A percentile compares a stretch with the other conserved stretches of the same genome.
These are phyloP conservation scores for Xylariaceae sp. DNA, from an alignment of 2,329 filamentous ascomycete species.

Conservation along the genomic window DNA sequence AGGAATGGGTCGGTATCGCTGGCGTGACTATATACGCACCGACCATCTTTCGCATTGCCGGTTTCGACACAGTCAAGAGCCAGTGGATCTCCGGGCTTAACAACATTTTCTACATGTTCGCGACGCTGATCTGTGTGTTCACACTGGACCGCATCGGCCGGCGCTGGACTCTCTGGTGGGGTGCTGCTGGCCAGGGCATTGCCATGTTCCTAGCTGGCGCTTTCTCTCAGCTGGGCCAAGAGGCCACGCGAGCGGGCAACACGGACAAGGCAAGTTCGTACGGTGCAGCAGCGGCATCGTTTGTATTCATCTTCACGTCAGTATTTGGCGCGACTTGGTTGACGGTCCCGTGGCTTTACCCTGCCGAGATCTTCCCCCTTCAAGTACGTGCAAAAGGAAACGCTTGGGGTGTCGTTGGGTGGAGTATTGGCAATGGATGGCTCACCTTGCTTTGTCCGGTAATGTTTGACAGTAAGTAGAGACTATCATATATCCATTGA, in stretches of 20 bases:
- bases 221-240: slow-evolving; percentile 45
- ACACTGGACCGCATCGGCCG: slow-evolving; percentile 66
- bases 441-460: slow-evolving; percentile 21
- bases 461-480: slow-evolving; percentile 25
- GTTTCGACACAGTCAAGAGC: slow-evolving; percentile 55
- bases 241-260: slow-evolving; percentile 41
- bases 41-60: slow-evolving; percentile 62
- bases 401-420: slow-evolving; percentile 71
- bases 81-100: slow-evolving; percentile 60
- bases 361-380: slow-evolving; percentile 70
- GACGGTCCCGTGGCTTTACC: slow-evolving; percentile 58
- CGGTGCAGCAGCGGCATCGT: slow-evolving; percentile 62
- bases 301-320: slow-evolving; percentile 66
- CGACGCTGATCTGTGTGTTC: slow-evolving; percentile 65
- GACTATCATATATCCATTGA: no score
- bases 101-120: slow-evolving; percentile 53
- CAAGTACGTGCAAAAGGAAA: slow-evolving; percentile 70
- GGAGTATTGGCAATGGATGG: slow-evolving; percentile 73
- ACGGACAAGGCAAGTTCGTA: slow-evolving; percentile 43
- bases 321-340: slow-evolving; percentile 63
- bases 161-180: slow-evolving; percentile 67
- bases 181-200: slow-evolving; percentile 58
- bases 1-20: slow-evolving; percentile 67
- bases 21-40: slow-evolving; percentile 60
- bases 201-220: slow-evolving; percentile 65